Evolutionary conservation across 2,329 filamentous ascomycete genomes (phyloP).

Genomic region (Botrytis deweyae): DNA sequence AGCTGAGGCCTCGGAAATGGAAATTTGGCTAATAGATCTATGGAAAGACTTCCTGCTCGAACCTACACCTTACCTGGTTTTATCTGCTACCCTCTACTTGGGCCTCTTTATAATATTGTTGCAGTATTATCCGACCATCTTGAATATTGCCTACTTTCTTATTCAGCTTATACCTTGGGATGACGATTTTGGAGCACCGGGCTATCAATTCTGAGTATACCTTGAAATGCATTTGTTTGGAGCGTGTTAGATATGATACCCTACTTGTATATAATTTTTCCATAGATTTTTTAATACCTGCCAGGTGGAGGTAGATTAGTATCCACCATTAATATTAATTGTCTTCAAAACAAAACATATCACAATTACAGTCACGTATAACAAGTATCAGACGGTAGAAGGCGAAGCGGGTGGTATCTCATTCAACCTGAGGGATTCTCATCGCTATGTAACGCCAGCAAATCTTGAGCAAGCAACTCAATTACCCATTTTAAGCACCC

Average conservation of each 20-base stretch:
- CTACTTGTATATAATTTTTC: conserved; percentile 24
- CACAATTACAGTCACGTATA: not conserved
- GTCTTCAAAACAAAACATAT: not conserved
- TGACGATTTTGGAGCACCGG: conserved; percentile 25
- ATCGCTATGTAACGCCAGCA: conserved; percentile 2
- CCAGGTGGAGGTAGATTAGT: conserved; percentile 22
- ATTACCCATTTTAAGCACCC: not conserved
- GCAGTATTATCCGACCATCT: conserved; percentile 28
- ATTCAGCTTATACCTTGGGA: conserved; percentile 34
- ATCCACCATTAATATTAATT: conserved; percentile 21
- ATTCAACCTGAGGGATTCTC: not conserved
- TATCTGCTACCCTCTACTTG: conserved; percentile 30
- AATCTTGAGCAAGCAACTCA: not conserved
- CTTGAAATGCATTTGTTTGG: conserved; percentile 8
- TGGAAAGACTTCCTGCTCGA: conserved; percentile 35
- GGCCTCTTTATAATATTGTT: conserved; percentile 30
- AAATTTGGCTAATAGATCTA: conserved; percentile 31
- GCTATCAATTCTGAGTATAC: conserved; percentile 15
- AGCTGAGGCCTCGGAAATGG: conserved; percentile 27
- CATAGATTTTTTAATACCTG: conserved; percentile 6
- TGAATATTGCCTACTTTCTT: conserved; percentile 29
- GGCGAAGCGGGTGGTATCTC: conserved; percentile 15
- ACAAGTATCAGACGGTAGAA: not conserved
- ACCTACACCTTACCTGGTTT: conserved; percentile 34
- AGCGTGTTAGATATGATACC: conserved; percentile 24